These are phyloP conservation scores for Megacollybia marginata DNA, from an alignment of 768 basidiomycete species.

Conservation along the genomic window DNA sequence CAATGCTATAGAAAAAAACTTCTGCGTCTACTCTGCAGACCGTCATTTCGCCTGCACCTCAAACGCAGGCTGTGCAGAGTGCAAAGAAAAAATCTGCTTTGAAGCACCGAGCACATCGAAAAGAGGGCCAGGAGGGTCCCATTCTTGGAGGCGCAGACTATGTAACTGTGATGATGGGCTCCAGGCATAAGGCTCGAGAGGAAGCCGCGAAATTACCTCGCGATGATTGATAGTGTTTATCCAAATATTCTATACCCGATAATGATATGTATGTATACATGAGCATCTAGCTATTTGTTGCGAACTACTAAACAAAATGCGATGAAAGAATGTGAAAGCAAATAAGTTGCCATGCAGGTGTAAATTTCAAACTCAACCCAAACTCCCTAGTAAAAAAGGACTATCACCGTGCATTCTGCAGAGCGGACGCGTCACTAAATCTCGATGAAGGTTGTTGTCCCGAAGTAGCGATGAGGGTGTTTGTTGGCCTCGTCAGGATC, in stretches of 20 bases:
- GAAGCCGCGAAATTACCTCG: slow-evolving; percentile 59
- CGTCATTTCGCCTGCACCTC: slow-evolving; percentile 10
- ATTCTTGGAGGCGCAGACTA: slow-evolving; percentile 75
- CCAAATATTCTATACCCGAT: no score
- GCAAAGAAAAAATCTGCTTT: slow-evolving; percentile 45
- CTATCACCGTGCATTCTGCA: background rate
- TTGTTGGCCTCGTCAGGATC: slow-evolving; percentile 3
- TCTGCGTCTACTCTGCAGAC: slow-evolving; percentile 11
- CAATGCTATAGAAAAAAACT: slow-evolving; percentile 27
- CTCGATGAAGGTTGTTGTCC: background rate
- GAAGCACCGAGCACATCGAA: slow-evolving; percentile 32
- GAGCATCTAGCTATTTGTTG: background rate
- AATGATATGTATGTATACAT: background rate
- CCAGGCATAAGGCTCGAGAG: slow-evolving; percentile 56
- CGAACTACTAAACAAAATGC: background rate
- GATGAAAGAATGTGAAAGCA: no score
- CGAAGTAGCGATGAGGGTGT: background rate
- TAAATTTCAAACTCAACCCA: background rate
- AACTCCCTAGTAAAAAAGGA: background rate
- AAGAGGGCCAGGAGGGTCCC: slow-evolving; percentile 14
- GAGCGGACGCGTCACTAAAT: slow-evolving; percentile 1
- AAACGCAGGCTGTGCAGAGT: slow-evolving; percentile 25
- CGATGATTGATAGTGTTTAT: background rate
- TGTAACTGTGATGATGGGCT: slow-evolving; percentile 62
- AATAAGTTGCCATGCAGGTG: no score